Percentiles rank a stretch among this genome's conserved stretches.
These are phyloP conservation scores for Hebeloma cylindrosporum DNA, from an alignment of 768 basidiomycete genomes.

Conservation along the genomic window DNA sequence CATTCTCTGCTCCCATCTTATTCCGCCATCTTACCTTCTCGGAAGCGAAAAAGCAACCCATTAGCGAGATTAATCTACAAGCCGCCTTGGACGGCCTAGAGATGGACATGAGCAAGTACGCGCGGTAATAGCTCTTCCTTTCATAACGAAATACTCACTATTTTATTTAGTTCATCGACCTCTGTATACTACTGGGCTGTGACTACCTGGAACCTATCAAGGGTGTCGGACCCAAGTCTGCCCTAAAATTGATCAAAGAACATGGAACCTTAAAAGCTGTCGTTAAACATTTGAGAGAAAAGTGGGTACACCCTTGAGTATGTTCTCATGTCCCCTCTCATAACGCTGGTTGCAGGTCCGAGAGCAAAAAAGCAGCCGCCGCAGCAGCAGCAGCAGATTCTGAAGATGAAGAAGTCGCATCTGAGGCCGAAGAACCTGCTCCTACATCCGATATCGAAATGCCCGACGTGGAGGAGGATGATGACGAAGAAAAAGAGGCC, in stretches of 20 bases:
- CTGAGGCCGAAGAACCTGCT: conserved; percentile 39
- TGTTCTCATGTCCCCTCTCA: background rate
- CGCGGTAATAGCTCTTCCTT: background rate
- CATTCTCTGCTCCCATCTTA: conserved; percentile 88
- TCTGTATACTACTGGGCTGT: conserved; percentile 95
- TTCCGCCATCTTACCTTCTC: conserved; percentile 97
- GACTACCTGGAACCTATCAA: conserved; percentile 99
- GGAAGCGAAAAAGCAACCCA: conserved; percentile 96
- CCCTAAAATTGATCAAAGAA: conserved; percentile 89
- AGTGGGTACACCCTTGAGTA: conserved; percentile 41
- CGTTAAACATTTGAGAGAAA: conserved; percentile 75
- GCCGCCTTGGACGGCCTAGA: conserved; percentile 84
- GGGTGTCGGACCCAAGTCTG: conserved; percentile 94
- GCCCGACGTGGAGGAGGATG: conserved; percentile 31
- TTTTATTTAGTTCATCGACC: conserved; percentile 83
- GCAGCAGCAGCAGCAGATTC: conserved; percentile 23
- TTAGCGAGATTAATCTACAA: conserved; percentile 85
- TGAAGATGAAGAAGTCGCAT: conserved; percentile 28
- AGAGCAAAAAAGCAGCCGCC: conserved; percentile 39
- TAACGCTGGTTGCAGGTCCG: conserved; percentile 34
- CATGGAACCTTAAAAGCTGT: conserved; percentile 70
- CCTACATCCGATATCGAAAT: conserved; percentile 48
- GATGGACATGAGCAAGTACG: conserved; percentile 89
- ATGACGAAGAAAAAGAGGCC: conserved; percentile 28
- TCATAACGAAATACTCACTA: background rate